Percentiles rank a stretch among this genome's conserved stretches.
These are phyloP conservation scores for Fraxinus pennsylvanica DNA, from an alignment of 257 asterid genomes.

Conservation along the genomic window DNA sequence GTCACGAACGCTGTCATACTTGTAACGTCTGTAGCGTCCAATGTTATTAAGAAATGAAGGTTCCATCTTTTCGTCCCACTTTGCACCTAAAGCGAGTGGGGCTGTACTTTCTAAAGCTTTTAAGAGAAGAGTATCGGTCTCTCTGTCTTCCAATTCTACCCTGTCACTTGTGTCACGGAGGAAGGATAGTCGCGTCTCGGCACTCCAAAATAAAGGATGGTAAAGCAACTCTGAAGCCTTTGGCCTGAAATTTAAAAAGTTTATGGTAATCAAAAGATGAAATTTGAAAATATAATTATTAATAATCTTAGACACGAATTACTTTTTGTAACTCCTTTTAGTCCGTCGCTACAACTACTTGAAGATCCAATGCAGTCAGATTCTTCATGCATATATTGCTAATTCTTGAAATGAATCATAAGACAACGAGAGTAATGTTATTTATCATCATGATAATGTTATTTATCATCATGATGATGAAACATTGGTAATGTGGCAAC, in stretches of 20 bases:
- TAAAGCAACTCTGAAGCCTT: slow-evolving; percentile 66
- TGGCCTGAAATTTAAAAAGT: slow-evolving; percentile 52
- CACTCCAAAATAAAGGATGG: slow-evolving; percentile 93
- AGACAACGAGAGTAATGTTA: not conserved
- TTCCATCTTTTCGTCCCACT: slow-evolving; percentile 89
- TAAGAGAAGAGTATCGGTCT: slow-evolving; percentile 54
- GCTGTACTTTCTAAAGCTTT: slow-evolving; percentile 71
- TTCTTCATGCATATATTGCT: not conserved
- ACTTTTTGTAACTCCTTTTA: not conserved
- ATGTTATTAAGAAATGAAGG: slow-evolving; percentile 61
- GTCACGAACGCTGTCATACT: slow-evolving; percentile 85
- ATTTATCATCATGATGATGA: too few species aligned
- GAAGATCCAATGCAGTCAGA: not conserved
- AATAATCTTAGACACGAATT: not conserved
- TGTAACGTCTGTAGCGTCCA: slow-evolving; percentile 71
- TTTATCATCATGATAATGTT: too few species aligned
- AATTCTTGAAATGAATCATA: not conserved
- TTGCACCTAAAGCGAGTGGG: slow-evolving; percentile 66
- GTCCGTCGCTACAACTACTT: not conserved
- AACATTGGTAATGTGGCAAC: too few species aligned
- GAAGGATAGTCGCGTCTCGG: slow-evolving; percentile 83
- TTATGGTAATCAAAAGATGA: slow-evolving; percentile 6
- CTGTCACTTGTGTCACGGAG: slow-evolving; percentile 92
- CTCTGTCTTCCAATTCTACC: slow-evolving; percentile 89
- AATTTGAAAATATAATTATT: not conserved